Evolutionary conservation across 73 alveolate species (phyloP).

Genomic region (Paramecium biaurelia): DNA sequence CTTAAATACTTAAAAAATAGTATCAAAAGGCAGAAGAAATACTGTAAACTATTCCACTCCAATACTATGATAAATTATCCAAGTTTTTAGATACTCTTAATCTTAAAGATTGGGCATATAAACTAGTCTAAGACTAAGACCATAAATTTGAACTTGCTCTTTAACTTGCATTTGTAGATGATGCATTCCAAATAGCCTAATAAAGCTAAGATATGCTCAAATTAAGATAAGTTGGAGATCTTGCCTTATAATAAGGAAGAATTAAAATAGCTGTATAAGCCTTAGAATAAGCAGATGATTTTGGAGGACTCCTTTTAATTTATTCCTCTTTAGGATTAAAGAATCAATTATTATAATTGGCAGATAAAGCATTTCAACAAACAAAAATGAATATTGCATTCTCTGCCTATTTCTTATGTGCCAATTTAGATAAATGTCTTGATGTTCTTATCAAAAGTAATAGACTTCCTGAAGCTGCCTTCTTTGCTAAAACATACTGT

Average conservation of each 20-base stretch:
- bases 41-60: constrained; percentile 68
- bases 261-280: constrained; percentile 86
- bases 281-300: constrained; percentile 82
- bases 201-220: constrained; percentile 74
- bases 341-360: constrained; percentile 76
- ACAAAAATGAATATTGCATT: constrained; percentile 93
- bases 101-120: constrained; percentile 85
- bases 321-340: constrained; percentile 81
- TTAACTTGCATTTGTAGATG: constrained; percentile 77
- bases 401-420: constrained; percentile 74
- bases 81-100: constrained; percentile 84
- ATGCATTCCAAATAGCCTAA: constrained; percentile 87
- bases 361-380: constrained; percentile 68
- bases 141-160: constrained; percentile 92
- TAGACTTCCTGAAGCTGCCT: constrained; percentile 94
- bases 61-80: constrained; percentile 75
- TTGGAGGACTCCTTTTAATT: constrained; percentile 79
- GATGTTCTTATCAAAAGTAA: constrained; percentile 74
- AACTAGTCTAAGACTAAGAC: constrained; percentile 85
- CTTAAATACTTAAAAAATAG: constrained; percentile 58
- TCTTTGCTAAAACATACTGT: constrained; percentile 92
- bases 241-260: constrained; percentile 87
- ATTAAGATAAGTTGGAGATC: constrained; percentile 93
- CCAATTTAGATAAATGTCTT: constrained; percentile 78
- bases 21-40: constrained; percentile 72